Evolutionary conservation across 345 rosid genomes (phyloP), one percentile per base, ranked within the genome.

Genomic region (Tarenaya hassleriana): DNA sequence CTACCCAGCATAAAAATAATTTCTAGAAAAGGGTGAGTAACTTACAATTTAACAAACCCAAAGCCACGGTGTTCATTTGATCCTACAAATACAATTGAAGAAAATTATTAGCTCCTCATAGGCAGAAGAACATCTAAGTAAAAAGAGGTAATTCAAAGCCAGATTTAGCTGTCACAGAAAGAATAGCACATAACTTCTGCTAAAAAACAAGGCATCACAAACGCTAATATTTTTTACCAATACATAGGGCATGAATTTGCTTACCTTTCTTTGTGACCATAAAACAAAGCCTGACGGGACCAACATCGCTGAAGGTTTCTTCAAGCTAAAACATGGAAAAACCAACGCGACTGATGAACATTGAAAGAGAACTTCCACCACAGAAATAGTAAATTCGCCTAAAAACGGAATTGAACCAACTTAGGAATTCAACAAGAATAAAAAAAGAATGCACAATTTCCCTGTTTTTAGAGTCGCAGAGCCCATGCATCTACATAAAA

Each of bases 241-340:
- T n/a, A n/a, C n/a, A n/a, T n/a, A n/a, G n/a, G n/a, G n/a, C 29
- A 24, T 24, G 29, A 24, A 24, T 24, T 24, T 24, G 29, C 2
- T 24, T 38, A 82, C 95, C 96, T 63, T 88, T 92, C 54, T 75
- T 74, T 8, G 97, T 65, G 45, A 83, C 95, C 77, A 88, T 63
- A 69, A 92, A 88, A 79, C 94, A 85, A 31, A 82, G 78, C 80
- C 98, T 69, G 62, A 92, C 75, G 11, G 98, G 98, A 52, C 95
- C 98, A 7, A 92, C 95, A 50, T 85, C 94, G 52, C 97, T 75
- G 31, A 88, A 85, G 10, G 84, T 39, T 66, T 85, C 97, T 66
- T 85, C 97, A 12, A 92, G 98, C 97, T 92, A 69, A 58, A 40
- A 58, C 34, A 52, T 5, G 54, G n/a, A 11, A 39, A 43, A 17